Conservation (phyloP, 192 early-diverging fungal genomes). For the Lobosporangium transversale region DNA sequence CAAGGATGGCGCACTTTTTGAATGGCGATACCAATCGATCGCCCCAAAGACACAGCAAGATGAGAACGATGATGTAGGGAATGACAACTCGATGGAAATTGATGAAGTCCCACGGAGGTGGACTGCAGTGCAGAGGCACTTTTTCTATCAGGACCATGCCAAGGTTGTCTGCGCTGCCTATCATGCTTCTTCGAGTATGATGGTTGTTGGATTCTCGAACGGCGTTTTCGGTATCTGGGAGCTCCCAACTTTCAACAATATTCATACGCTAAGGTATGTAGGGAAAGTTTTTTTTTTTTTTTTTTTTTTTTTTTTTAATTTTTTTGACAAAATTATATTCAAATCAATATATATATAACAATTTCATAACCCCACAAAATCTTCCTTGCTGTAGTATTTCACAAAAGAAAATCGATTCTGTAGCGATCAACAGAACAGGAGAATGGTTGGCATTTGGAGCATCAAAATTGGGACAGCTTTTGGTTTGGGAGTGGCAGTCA, state of each 20-base stretch:
- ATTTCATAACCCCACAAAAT: too few species aligned
- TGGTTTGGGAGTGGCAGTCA: slow-evolving; percentile 99
- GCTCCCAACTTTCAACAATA: slow-evolving; percentile 90
- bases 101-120: slow-evolving; percentile 55
- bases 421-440: slow-evolving; percentile 88
- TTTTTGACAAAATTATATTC: too few species aligned
- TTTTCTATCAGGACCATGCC: slow-evolving; percentile 81
- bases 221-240: slow-evolving; percentile 99
- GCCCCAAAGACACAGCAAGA: slow-evolving; percentile 58
- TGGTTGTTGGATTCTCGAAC: slow-evolving; percentile 91
- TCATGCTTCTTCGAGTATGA: slow-evolving; percentile 72
- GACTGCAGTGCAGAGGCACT: slow-evolving; percentile 74
- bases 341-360: too few species aligned
- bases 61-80: slow-evolving; percentile 67
- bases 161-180: slow-evolving; percentile 85
- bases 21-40: slow-evolving; percentile 68
- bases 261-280: slow-evolving; percentile 92
- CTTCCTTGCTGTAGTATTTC: slow-evolving; percentile 91
- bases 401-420: slow-evolving; percentile 89
- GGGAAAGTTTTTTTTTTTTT: neutral
- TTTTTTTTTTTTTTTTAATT: too few species aligned
- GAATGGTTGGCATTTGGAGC: slow-evolving; percentile 99
- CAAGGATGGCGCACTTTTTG: slow-evolving; percentile 89
- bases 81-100: slow-evolving; percentile 58
- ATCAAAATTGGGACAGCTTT: slow-evolving; percentile 89